Base-by-base conservation (phyloP, 163 green algal genomes). In the Smithsoniella earleae region DNA sequence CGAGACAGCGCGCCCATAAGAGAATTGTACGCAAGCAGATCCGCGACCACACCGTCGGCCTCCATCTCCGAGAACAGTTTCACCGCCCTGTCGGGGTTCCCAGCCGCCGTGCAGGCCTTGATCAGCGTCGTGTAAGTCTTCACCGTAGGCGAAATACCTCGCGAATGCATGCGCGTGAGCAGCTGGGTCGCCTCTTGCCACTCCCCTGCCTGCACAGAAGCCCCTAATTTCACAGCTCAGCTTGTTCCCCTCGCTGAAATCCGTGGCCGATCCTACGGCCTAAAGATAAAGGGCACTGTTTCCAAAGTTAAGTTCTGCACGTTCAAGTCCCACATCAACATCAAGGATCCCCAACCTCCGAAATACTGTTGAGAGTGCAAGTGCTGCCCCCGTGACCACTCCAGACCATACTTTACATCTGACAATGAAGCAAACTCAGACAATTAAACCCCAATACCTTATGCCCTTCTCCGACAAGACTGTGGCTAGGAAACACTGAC, bases 81-180 rank as follows among this genome's bases (percentile, higher is more conserved):
- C 18, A 69, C 25, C 3, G 58, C 58, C 27, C 58, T 30, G 16
- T 69, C 25, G 5, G 58, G 58, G 16, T 30, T 31, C 27, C 58
- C 58, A n/a, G 58, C 58, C 13, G 58, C 58, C 20, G 58, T 69
- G 58, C 58, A 69, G 16, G 58, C 58, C 25, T 69, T 69, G 25
- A 69, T 69, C n/a, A 69, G 58, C 20, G 58, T 69, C 1, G 58
- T 69, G 58, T 69, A 69, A 18, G 58, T 69, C 58, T 69, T 69
- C 6, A 69, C 58, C 4, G 58, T 69, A n/a, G 58, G 58, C 25
- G 31, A n/a, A 33, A 69, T 69, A 33, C 58, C 27, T 30, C 25
- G 18, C 10, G 58, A 30, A 16, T 38, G 58, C 58, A 69, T 69
- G 30, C 43, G 58, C 20, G 58, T 34, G 58, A 69, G 34, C 6